Conservation (phyloP, 2,329 filamentous ascomycete species). For the Sporothrix luriei region DNA sequence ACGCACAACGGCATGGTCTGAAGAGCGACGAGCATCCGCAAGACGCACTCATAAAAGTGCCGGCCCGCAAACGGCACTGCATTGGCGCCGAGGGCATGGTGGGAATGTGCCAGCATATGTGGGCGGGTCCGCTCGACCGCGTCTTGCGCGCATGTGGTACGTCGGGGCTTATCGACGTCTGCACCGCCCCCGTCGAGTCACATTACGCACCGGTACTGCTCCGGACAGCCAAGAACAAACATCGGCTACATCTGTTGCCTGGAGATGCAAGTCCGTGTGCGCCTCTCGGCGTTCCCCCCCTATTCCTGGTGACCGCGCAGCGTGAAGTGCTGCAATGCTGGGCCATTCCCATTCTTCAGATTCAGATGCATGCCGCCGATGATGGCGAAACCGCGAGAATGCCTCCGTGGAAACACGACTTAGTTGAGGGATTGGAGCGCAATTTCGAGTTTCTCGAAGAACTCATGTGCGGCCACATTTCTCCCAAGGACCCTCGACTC, state of each 20-base stretch:
- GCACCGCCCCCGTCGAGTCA: too few relatives aligned
- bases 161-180: too few relatives aligned
- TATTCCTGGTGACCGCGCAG: background rate
- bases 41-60: background rate
- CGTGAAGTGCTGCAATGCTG: background rate
- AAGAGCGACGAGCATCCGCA: background rate
- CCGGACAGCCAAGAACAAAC: background rate
- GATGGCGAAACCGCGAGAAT: background rate
- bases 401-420: background rate
- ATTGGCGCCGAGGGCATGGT: background rate
- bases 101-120: background rate
- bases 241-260: background rate
- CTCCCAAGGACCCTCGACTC: background rate
- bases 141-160: too few relatives aligned
- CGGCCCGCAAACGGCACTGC: background rate
- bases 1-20: background rate
- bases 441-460: background rate
- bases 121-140: background rate
- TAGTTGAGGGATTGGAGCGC: background rate
- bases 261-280: background rate
- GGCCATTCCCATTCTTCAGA: background rate
- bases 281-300: background rate
- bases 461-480: slow-evolving; percentile 2
- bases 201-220: background rate
- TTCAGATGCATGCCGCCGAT: background rate